Percentiles rank a stretch among this genome's conserved stretches.
Conservation (phyloP, 2,329 filamentous ascomycete species). For the Fonsecaea multimorphosa region DNA sequence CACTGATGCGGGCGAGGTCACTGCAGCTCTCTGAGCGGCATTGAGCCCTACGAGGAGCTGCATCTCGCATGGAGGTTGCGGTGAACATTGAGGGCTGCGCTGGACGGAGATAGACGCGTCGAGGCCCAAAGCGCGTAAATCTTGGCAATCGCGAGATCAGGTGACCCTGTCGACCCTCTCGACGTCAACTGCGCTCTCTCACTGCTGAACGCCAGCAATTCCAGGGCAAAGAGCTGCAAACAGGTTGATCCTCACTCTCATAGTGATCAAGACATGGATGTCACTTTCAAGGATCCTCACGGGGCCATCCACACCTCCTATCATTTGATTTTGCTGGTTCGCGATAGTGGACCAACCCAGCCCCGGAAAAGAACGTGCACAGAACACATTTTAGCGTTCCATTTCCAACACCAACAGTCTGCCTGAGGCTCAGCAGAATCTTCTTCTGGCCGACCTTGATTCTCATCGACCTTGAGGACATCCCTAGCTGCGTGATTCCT, state of each 20-base stretch:
- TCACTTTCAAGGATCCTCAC: no score
- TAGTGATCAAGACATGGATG: no score
- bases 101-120: constrained; percentile 15
- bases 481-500: neutral
- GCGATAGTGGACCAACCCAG: neutral
- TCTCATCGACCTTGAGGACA: neutral
- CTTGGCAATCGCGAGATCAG: constrained; percentile 15
- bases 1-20: constrained; percentile 65
- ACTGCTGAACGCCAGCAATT: neutral
- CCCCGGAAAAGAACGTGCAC: neutral
- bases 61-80: constrained; percentile 45
- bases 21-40: constrained; percentile 66
- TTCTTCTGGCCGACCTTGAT: neutral
- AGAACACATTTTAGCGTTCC: neutral
- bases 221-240: no score
- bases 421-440: neutral
- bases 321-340: neutral
- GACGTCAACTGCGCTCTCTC: neutral
- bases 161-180: constrained; percentile 5
- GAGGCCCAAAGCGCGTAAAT: neutral
- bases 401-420: neutral
- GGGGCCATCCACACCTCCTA: no score
- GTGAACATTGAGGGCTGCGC: neutral
- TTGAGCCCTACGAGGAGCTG: constrained; percentile 68
- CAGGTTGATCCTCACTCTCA: no score